Evolutionary conservation across 805 yeast genomes (phyloP), one percentile per base, ranked within the genome.

Genomic region (Maudiozyma saulgeensis): DNA sequence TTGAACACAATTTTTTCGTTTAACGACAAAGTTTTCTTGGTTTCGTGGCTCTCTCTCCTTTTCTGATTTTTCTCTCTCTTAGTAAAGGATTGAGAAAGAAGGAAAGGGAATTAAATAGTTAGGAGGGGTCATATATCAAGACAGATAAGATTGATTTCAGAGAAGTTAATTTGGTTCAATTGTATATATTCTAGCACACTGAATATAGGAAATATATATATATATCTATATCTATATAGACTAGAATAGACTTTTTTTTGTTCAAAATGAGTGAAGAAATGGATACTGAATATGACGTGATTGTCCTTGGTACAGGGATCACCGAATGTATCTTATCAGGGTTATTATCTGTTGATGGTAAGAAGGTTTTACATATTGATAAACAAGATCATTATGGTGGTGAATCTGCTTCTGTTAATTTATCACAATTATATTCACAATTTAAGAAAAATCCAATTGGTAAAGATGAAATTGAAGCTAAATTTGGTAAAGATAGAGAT

Each of bases 231-330:
- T 6, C 2, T 34, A 34, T 34, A 34, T 7, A 15, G 16, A 15
- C 6, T 34, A 35, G 23, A 21, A 3, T 21, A 21, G 23, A 21
- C 23, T 21, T 21, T 21, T n/a, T 8, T 35, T 15, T 15, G 18
- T n/a, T n/a, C 7, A 35, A 35, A 19, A 41, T 41, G 43, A 15
- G 32, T 26, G 64, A 60, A 48, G 57, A 56, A 49, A 88, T 93
- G 96, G 98, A 93, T 70, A 96, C 90, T 69, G 80, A 87, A 56
- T 93, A 90, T 80, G 99, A 93, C 73, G 96, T 91, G 53, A 91
- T 93, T 58, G 97, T 91, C 26, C 77, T 91, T 52, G 99, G 98
- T 31, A 72, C 80, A 52, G 99, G 99, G n/a, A 77, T 93, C 55
- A 91, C 97, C 43, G 99, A 93, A 68, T 93, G 99, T 73, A 84